These are phyloP conservation scores for Arthromyces matolae DNA, from an alignment of 768 basidiomycete genomes.

Conservation along the genomic window DNA sequence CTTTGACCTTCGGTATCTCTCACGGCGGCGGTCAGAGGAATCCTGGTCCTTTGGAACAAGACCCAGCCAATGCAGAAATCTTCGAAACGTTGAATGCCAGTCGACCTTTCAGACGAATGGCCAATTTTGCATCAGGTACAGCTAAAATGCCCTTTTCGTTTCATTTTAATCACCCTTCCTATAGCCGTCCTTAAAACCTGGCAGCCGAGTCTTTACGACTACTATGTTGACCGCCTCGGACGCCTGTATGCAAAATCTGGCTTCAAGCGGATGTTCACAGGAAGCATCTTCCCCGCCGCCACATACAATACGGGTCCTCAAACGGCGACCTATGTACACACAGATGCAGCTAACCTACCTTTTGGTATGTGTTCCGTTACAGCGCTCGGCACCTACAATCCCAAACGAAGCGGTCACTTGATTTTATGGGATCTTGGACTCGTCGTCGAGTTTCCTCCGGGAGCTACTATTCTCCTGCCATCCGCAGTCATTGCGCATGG, in stretches of 20 bases:
- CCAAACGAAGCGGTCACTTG: background rate
- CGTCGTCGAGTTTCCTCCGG: slow-evolving; percentile 2
- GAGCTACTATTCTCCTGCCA: background rate
- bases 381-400: background rate
- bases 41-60: background rate
- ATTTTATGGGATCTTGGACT: slow-evolving; percentile 3
- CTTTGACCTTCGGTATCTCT: background rate
- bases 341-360: background rate
- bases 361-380: slow-evolving; percentile 2
- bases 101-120: background rate
- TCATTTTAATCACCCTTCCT: no score
- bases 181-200: background rate
- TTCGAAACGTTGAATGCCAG: background rate
- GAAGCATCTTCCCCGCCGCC: background rate
- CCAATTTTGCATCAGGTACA: background rate
- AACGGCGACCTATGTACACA: background rate
- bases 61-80: background rate
- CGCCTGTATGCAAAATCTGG: background rate
- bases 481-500: background rate
- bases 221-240: background rate
- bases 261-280: background rate
- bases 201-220: background rate
- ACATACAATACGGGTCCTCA: background rate
- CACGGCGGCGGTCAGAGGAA: background rate
- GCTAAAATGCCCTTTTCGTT: background rate